Base-by-base conservation (phyloP, 345 rosid genomes). In the Populus tremula region DNA sequence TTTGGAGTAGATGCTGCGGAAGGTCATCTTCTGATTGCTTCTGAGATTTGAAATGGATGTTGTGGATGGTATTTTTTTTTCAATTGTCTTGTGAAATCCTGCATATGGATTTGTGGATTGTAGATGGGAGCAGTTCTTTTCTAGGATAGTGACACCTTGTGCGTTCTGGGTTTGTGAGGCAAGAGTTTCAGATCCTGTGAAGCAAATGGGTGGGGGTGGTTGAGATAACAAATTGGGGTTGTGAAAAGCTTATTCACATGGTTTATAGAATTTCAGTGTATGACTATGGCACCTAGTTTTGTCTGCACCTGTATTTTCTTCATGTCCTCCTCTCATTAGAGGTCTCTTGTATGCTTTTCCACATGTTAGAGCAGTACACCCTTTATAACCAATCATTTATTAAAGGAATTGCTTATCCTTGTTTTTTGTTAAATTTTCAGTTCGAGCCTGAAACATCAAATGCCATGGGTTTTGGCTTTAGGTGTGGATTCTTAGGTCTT, bases 401-500 rank as follows among this genome's bases (percentile, higher is more conserved):
- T 50, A 14, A 45, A 74, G 29, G 39, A 12, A 72, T 53, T 74
- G 23, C 31, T 72, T 65, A 50, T 80, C 33, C 61, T 41, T 72
- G 50, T 69, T 79, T 71, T 84, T 50, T 79, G 76, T 53, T 73
- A 68, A 70, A 70, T 72, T 67, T 88, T 79, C 88, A 95, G 98
- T 95, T 95, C 84, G 99, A 95, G 86, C 99, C 99, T 33, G 99
- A 95, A 89, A 84, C 92, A 67, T 95, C 99, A 81, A 95, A 87
- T 84, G 99, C 99, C 77, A 95, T 95, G 99, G 99, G 99, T 77
- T 95, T 93, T 87, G 99, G 98, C 79, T 95, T 93, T 87, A 90
- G 99, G 82, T 95, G 99, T 70, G 99, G 99, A 69, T 95, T 93
- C 87, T 81, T 95, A 90, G 99, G 99, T 82, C 98, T 95, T 84